Evolutionary conservation across 2,329 filamentous ascomycete genomes (phyloP).

Genomic region (Parasarocladium wereldwijsianum): DNA sequence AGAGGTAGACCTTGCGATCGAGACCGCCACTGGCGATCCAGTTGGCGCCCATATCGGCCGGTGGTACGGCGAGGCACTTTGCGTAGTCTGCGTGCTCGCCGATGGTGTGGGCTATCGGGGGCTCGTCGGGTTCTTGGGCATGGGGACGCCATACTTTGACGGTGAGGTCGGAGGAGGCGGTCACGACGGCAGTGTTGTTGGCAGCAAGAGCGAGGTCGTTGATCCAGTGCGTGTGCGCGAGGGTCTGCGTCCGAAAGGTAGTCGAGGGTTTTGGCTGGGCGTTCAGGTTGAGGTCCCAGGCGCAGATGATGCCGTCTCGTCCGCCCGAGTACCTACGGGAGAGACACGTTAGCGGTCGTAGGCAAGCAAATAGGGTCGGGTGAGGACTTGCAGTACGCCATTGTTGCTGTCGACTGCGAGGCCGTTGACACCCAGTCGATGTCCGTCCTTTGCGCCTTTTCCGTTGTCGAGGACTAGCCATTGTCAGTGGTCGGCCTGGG

Average conservation of each 20-base stretch:
- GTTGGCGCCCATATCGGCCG: constrained; percentile 41
- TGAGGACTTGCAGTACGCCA: constrained; percentile 61
- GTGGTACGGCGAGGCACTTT: constrained; percentile 76
- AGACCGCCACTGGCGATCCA: constrained; percentile 94
- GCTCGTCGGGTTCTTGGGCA: constrained; percentile 36
- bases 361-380: not conserved
- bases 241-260: constrained; percentile 44
- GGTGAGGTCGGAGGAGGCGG: constrained; percentile 83
- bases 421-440: constrained; percentile 89
- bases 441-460: constrained; percentile 53
- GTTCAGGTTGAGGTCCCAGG: constrained; percentile 78
- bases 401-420: constrained; percentile 73
- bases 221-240: constrained; percentile 89
- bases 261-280: constrained; percentile 30
- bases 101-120: constrained; percentile 55
- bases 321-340: constrained; percentile 74
- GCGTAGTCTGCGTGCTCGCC: constrained; percentile 93
- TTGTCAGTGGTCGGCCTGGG: constrained; percentile 5
- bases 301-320: constrained; percentile 87
- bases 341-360: constrained; percentile 2
- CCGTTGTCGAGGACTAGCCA: constrained; percentile 41
- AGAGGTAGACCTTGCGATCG: constrained; percentile 81
- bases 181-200: constrained; percentile 66
- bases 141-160: constrained; percentile 85
- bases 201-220: constrained; percentile 79